Evolutionary conservation across 2,329 filamentous ascomycete species (phyloP), one percentile per base, ranked within the genome.

Genomic region (Coleophoma cylindrospora): DNA sequence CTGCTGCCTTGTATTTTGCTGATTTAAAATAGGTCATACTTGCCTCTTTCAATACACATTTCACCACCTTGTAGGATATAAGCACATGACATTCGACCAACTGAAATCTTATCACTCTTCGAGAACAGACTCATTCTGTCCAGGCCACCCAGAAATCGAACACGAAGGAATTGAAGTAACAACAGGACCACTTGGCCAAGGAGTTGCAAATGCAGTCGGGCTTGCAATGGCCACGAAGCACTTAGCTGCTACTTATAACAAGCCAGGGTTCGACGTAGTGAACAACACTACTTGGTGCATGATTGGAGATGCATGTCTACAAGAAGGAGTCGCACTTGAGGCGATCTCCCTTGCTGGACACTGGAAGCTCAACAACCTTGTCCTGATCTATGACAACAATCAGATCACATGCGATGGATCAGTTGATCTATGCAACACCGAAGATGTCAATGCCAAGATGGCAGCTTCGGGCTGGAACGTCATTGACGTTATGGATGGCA

Each of bases 321-420:
- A 74, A 54, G 74, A 78, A 56, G 75, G 74, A 19, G 73, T 77
- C 4, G 74, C 62, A 0, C 61, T 74, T 2, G 75, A 78, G 54
- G 74, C 74, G 0, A 70, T 78, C 33, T 71, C 70, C 2, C 65
- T 76, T 13, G 74, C 74, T 11, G 74, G 74, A 2, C 73, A 76
- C 53, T 63, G 68, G 56, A 69, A 68, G 48, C 62, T 79, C 8
- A 69, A 74, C 55, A 78, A 77, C 52, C 59, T 78, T 6, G 70
- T 68, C 1, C 55, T 77, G 10, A 72, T 77, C 21, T 79, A 76
- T 50, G 75, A 79, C 50, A 77, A 79, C 54, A 77, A 78, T 53
- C 69, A 75, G 51, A 66, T 78, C 27, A 75, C 72, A 12, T 77
- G 74, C 54, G 75, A 77, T 50, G 75, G 75, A 4, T 66, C 66